Base-by-base conservation (phyloP, 2,329 filamentous ascomycete genomes). In the Sporothrix brunneoviolacea region DNA sequence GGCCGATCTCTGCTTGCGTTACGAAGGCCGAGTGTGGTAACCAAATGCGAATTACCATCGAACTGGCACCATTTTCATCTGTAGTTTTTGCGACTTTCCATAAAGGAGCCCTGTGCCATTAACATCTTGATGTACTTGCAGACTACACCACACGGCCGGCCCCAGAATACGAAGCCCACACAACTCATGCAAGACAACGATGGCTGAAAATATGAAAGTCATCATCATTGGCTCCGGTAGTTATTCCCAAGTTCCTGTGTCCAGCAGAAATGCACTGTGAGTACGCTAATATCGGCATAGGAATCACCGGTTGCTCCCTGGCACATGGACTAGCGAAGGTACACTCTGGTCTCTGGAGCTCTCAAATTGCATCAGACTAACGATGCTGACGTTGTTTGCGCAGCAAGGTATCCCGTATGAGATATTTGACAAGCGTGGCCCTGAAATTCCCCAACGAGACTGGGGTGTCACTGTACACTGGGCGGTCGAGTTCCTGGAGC, bases 381-480 rank as follows among this genome's bases (percentile, higher is more conserved):
- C 13, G 35, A 37, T 37, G 35, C 35, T 37, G 35, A 37, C 35
- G 7, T 37, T 37, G 35, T 18, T n/a, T 18, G 4, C 35, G 19
- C 30, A 47, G 45, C 45, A 48, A 40, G 18, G 36, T 3, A 48
- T 48, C 18, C 35, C 35, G 16, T 48, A 40, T 27, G 45, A 48
- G 36, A 48, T 40, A 16, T 48, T 48, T 13, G 45, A 48, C 36
- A 48, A 48, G 45, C 35, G 36, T 10, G 45, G 45, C 13, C 45
- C 45, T 12, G 45, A 48, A 40, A 19, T 19, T 10, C 45, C 45
- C 27, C 45, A 48, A 28, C 45, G 45, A 22, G 45, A 48, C 45
- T 48, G 45, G 45, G 45, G 45, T 2, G 45, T 40, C 30, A 48
- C 45, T 15, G 45, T 48, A 22, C 45, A 48, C 21, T 48, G 45